A percentile compares a stretch with the other conserved stretches of the same genome.
Evolutionary conservation across 2,329 filamentous ascomycete genomes (phyloP).

Genomic region (Pseudogymnoascus sp.): DNA sequence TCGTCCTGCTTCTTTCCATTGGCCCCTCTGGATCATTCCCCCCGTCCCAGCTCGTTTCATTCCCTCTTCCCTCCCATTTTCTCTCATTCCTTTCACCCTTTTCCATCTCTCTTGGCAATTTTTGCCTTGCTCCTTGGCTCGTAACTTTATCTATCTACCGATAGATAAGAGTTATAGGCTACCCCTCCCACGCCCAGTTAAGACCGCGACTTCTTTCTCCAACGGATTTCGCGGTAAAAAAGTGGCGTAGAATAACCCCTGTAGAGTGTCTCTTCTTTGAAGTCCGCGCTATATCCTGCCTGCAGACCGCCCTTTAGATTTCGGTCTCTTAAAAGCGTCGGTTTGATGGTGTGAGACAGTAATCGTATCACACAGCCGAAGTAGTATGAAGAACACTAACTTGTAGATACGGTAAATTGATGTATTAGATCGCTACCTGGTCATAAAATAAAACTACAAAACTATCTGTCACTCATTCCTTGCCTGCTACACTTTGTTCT

Average conservation of each 20-base stretch:
- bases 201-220: constrained; percentile 71
- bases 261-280: constrained; percentile 33
- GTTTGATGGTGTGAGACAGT: constrained; percentile 85
- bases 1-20: constrained; percentile 9
- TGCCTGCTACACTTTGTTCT: background rate
- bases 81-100: background rate
- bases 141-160: background rate
- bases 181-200: constrained; percentile 60
- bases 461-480: background rate
- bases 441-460: constrained; percentile 2
- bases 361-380: background rate
- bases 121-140: background rate
- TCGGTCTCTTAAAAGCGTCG: constrained; percentile 54
- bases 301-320: constrained; percentile 70
- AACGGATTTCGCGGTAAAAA: constrained; percentile 89
- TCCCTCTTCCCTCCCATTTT: background rate
- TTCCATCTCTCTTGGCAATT: background rate
- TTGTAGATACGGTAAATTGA: background rate
- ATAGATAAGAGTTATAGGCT: background rate
- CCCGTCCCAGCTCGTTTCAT: background rate
- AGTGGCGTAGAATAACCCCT: constrained; percentile 72
- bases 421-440: background rate
- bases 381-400: background rate
- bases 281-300: constrained; percentile 53
- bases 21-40: background rate